Evolutionary conservation across 768 basidiomycete genomes (phyloP).

Genomic region (Suillus decipiens): DNA sequence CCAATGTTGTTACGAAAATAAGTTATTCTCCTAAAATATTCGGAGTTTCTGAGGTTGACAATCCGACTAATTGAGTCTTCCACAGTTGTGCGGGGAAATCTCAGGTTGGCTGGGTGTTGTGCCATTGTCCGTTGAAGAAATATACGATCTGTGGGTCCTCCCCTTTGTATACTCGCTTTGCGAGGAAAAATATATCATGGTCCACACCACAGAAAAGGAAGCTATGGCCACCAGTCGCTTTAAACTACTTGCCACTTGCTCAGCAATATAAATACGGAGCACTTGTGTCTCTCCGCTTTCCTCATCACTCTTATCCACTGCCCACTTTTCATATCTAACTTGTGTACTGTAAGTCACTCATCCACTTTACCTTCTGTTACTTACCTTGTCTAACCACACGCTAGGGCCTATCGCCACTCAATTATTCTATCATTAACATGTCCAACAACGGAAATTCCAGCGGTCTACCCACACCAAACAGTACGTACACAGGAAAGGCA

Average conservation of each 20-base stretch:
- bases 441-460: no score
- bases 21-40: no score
- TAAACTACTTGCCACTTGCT: no score
- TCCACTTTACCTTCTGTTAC: not conserved
- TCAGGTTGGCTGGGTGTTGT: not conserved
- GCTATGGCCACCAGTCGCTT: not conserved
- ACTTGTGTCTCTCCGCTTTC: not conserved
- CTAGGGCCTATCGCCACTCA: not conserved
- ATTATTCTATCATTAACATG: not conserved
- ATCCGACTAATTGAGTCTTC: not conserved
- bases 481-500: not conserved
- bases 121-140: not conserved
- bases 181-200: no score
- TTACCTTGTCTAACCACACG: not conserved
- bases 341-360: not conserved
- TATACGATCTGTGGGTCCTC: not conserved
- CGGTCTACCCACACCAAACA: not conserved
- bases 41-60: not conserved
- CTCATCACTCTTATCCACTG: not conserved
- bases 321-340: not conserved
- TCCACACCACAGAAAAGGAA: not conserved
- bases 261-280: not conserved
- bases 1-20: no score
- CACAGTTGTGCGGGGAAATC: not conserved
- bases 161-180: not conserved